phyloP scores from a whole-genome alignment of 208 protist genomes.

The Leishmania tarentolae region DNA sequence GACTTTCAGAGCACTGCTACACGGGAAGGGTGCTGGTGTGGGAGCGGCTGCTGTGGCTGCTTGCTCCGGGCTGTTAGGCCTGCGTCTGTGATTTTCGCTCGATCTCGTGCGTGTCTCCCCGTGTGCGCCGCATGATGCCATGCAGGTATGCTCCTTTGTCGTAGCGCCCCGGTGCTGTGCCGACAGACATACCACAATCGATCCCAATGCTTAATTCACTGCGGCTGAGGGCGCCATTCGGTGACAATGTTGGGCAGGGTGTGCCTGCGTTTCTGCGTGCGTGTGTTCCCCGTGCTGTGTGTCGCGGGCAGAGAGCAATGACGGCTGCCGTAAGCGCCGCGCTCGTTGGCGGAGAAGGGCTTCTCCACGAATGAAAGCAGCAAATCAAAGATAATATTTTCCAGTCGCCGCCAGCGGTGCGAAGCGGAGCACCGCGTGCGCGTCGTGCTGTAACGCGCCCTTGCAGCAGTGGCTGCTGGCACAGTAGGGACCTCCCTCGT shows the following conservation, averaged over 20 bases:
- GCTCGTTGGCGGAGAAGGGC: background rate
- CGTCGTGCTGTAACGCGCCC: background rate
- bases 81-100: background rate
- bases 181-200: conserved; percentile 24
- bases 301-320: background rate
- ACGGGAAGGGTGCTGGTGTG: background rate
- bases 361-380: background rate
- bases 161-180: conserved; percentile 18
- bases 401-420: no score
- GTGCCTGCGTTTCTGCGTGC: background rate
- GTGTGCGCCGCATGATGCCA: conserved; percentile 20
- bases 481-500: background rate
- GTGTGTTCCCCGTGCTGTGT: background rate
- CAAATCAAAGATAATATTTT: background rate
- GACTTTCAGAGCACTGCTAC: conserved; percentile 22
- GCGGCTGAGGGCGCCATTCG: conserved; percentile 6
- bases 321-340: background rate
- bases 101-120: background rate
- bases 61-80: background rate
- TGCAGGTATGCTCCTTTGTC: conserved; percentile 40
- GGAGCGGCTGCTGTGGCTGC: background rate
- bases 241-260: background rate
- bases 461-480: background rate
- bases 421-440: background rate
- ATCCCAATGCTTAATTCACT: conserved; percentile 35